phyloP scores from a whole-genome alignment of 2,329 filamentous ascomycete species.

The Fusarium pseudocircinatum region DNA sequence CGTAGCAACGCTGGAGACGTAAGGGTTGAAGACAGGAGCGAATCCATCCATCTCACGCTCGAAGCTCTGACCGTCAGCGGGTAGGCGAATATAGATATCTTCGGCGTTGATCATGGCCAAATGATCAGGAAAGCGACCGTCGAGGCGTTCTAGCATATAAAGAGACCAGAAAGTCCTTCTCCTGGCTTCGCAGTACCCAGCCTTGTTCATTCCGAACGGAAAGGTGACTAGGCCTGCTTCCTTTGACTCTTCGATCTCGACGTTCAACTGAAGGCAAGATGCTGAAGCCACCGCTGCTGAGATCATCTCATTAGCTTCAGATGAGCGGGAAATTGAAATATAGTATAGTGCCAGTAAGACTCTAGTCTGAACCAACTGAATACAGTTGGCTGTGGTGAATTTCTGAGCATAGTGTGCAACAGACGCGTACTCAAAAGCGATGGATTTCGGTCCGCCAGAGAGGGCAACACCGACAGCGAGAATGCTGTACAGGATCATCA shows the following conservation, averaged over 20 bases:
- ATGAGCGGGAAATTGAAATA: slow-evolving; percentile 67
- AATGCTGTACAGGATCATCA: slow-evolving; percentile 58
- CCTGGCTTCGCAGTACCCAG: slow-evolving; percentile 71
- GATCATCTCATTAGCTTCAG: slow-evolving; percentile 71
- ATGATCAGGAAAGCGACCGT: slow-evolving; percentile 64
- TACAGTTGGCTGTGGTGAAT: slow-evolving; percentile 41
- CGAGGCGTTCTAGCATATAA: slow-evolving; percentile 75
- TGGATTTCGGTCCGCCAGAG: slow-evolving; percentile 50
- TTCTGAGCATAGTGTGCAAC: slow-evolving; percentile 67
- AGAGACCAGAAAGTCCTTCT: slow-evolving; percentile 78
- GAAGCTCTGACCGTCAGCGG: slow-evolving; percentile 68
- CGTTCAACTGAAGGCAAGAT: slow-evolving; percentile 68
- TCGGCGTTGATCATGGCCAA: slow-evolving; percentile 67
- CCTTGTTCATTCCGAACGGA: slow-evolving; percentile 66
- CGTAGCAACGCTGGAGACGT: slow-evolving; percentile 39
- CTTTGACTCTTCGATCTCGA: slow-evolving; percentile 63
- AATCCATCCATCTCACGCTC: slow-evolving; percentile 67
- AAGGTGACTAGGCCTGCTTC: slow-evolving; percentile 53
- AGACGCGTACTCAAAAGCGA: slow-evolving; percentile 54
- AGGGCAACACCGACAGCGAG: slow-evolving; percentile 53
- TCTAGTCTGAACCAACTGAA: slow-evolving; percentile 74
- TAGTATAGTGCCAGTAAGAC: slow-evolving; percentile 75
- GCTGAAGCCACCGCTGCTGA: slow-evolving; percentile 70
- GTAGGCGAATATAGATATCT: slow-evolving; percentile 74
- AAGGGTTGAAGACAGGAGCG: slow-evolving; percentile 69